phyloP scores from a whole-genome alignment of 2,329 filamentous ascomycete genomes.

The Chaetomiaceae sp. region DNA sequence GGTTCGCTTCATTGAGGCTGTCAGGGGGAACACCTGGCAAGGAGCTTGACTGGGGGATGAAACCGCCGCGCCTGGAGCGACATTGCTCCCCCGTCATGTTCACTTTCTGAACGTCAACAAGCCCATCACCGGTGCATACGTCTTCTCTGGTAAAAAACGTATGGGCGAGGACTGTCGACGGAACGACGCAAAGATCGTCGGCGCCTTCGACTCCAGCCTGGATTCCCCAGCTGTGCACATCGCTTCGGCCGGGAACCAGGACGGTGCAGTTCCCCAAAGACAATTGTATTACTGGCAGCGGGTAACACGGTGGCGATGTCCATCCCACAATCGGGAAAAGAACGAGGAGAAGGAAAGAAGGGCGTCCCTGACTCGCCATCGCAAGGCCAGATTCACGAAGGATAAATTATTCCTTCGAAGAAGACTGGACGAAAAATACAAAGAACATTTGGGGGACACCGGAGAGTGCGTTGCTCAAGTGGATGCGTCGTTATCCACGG shows the following conservation, averaged over 20 bases:
- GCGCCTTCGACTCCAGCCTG: background rate
- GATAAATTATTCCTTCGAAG: no score
- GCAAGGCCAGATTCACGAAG: no score
- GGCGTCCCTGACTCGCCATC: no score
- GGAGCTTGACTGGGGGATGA: background rate
- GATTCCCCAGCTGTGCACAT: conserved; percentile 15
- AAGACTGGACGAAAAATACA: no score
- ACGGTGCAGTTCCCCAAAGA: conserved; percentile 14
- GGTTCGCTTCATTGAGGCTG: conserved; percentile 3
- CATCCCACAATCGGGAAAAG: background rate
- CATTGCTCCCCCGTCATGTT: conserved; percentile 7
- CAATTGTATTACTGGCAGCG: conserved; percentile 1
- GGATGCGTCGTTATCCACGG: no score
- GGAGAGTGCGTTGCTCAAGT: no score
- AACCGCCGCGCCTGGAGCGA: conserved; percentile 15
- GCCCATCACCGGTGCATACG: conserved; percentile 10
- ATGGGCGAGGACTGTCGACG: conserved; percentile 12
- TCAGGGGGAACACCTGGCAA: background rate
- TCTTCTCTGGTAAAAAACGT: conserved; percentile 8
- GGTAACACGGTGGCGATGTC: background rate
- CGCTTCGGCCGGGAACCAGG: background rate
- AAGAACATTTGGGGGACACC: no score
- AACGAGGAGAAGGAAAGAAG: background rate
- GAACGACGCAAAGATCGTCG: conserved; percentile 11
- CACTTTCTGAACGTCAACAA: background rate